These are phyloP conservation scores for Starmerella khaoyaiensis DNA, from an alignment of 805 yeast species.

Conservation along the genomic window DNA sequence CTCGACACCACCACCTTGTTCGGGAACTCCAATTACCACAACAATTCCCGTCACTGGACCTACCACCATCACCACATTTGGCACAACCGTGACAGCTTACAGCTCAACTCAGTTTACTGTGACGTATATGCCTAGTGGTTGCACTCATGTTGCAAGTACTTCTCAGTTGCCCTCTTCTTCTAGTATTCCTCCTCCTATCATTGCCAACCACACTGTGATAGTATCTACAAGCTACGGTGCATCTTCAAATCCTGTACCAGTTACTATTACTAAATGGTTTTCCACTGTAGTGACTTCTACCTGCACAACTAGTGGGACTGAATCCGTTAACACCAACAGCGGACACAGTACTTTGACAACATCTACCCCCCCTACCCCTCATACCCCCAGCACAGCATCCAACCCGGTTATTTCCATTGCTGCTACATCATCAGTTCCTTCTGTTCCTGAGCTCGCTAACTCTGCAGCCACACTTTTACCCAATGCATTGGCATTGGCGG, in stretches of 20 bases:
- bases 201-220: too few species aligned
- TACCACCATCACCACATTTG: background rate
- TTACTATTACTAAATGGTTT: too few species aligned
- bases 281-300: too few species aligned
- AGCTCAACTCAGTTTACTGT: conserved; percentile 1
- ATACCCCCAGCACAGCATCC: background rate
- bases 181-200: too few species aligned
- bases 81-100: background rate
- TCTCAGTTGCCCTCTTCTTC: too few species aligned
- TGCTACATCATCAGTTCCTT: background rate
- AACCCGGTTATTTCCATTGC: background rate
- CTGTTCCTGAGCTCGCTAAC: background rate
- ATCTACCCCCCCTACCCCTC: background rate
- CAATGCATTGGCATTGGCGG: background rate
- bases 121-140: background rate
- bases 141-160: background rate
- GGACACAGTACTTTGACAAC: background rate
- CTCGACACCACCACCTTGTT: background rate
- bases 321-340: background rate
- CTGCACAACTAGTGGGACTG: background rate
- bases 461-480: background rate
- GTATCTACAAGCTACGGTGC: too few species aligned
- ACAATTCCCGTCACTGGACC: background rate
- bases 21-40: background rate
- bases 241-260: too few species aligned